Evolutionary conservation across 1,284 basidiomycete species (phyloP), one percentile per base, ranked within the genome.

Genomic region (Cutaneotrichosporon arboriforme): DNA sequence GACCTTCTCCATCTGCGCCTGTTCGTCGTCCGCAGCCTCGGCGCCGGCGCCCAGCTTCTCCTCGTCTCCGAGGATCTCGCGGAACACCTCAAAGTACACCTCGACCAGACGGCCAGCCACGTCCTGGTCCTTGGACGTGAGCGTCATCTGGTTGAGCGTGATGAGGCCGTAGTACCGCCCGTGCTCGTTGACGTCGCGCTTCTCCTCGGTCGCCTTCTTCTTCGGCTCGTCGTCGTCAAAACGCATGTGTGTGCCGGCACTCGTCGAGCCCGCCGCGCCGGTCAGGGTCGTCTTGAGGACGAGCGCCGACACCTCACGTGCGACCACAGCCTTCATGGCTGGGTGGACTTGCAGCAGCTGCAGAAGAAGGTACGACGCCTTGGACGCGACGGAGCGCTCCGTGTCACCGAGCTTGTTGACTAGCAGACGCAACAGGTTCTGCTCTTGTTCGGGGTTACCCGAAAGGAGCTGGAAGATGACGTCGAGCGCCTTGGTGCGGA

Each of bases 361-460:
- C 20, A 97, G 84, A 14, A 97, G 77, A 68, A 91, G 85, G 70
- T 92, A 86, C 1, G 90, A 96, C 0, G 90, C 86, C 63, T 90
- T 86, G 26, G 93, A 91, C 46, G 90, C 91, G 23, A 97, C 82
- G 0, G 87, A 79, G 67, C 87, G 87, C 62, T 97, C 90, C 2
- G 83, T 84, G 70, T 99, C 96, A 46, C 91, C 91, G 34, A 96
- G 82, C 74, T 98, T 98, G 79, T 97, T 97, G 44, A 92, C 90
- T 15, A 97, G 84, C 8, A 98, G 78, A 21, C 88, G 83, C 7
- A 97, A 81, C 43, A 98, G 77, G 75, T 97, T 98, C 66, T 97
- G 91, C 71, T 98, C 96, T 74, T 99, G 96, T 70, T 99, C 96
- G 0, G 93, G 87, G 65, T 93, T 93, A 59, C 87, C 88, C 21